Base-by-base conservation (phyloP, 2,329 filamentous ascomycete species). In the Sporothrix humicola region DNA sequence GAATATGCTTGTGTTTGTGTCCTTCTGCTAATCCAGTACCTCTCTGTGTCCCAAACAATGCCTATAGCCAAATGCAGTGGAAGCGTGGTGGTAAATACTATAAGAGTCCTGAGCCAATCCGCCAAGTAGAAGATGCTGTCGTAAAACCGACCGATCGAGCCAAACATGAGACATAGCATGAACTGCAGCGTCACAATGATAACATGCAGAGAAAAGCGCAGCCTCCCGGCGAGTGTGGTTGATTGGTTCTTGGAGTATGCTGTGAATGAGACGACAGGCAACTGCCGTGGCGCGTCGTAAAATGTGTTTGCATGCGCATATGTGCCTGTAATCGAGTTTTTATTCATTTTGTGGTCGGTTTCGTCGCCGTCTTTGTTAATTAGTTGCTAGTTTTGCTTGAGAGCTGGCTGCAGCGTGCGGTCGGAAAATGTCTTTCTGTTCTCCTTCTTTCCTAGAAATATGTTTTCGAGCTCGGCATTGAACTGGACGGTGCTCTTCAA, bases 401-500 rank as follows among this genome's bases (percentile, higher is more conserved):
- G 48, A 26, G 61, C 5, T 5, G 69, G 69, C 13, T 23, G 50
- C 58, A 42, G 20, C 23, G 63, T 42, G 26, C 52, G 56, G 17
- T 50, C 31, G 8, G 37, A 13, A 48, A 66, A 59, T 0, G 66
- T 7, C 52, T 66, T 68, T 10, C 20, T 72, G 23, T 72, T 75
- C 17, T 75, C 74, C 58, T 70, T 75, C 23, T 75, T 76, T 17
- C 72, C 58, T 7, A 44, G 66, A 10, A 79, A 71, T 31, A 77
- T 74, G 17, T 56, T 70, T 17, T 78, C 77, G 10, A 78, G 68
- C 20, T 77, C 75, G 1, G 72, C 26, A 1, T 76, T 73, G 68
- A 76, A 77, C 10, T 78, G 77, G 3, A 74, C 65, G 0, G 76
- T 77, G 54, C 76, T 78, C 20, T 73, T 73, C 75, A 77, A 70